These are phyloP conservation scores for Hypseocharis bilobata DNA, from an alignment of 441 rosid genomes.

Conservation along the genomic window DNA sequence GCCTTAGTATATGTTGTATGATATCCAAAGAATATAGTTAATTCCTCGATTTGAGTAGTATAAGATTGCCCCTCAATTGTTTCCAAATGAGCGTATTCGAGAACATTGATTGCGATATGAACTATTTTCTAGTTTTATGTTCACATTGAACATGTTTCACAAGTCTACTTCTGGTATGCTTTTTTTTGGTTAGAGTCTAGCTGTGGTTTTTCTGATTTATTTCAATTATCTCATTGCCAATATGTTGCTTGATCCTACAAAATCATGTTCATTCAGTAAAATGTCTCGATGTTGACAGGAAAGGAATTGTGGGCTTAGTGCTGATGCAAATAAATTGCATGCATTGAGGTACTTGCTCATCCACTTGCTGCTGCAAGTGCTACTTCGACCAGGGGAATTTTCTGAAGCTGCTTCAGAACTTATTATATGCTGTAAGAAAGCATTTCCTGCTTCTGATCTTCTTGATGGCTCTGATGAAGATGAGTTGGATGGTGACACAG, in stretches of 20 bases:
- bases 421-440: constrained; percentile 73
- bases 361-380: constrained; percentile 76
- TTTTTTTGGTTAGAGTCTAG: too few species aligned
- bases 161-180: too few species aligned
- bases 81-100: neutral
- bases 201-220: too few species aligned
- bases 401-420: constrained; percentile 65
- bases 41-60: neutral
- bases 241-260: neutral
- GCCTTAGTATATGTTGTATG: neutral
- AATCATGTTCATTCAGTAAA: constrained; percentile 5
- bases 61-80: neutral
- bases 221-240: too few species aligned
- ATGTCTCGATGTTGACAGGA: constrained; percentile 45
- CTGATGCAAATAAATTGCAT: constrained; percentile 43
- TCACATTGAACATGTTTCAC: too few species aligned
- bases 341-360: constrained; percentile 66
- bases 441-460: constrained; percentile 45
- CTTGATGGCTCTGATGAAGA: constrained; percentile 51
- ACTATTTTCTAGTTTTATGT: neutral
- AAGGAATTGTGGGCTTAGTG: constrained; percentile 39
- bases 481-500: constrained; percentile 44
- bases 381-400: constrained; percentile 77
- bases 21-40: neutral
- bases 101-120: neutral